Evolutionary conservation across 2,329 filamentous ascomycete species (phyloP).

Genomic region (Hypoxylon sp.): DNA sequence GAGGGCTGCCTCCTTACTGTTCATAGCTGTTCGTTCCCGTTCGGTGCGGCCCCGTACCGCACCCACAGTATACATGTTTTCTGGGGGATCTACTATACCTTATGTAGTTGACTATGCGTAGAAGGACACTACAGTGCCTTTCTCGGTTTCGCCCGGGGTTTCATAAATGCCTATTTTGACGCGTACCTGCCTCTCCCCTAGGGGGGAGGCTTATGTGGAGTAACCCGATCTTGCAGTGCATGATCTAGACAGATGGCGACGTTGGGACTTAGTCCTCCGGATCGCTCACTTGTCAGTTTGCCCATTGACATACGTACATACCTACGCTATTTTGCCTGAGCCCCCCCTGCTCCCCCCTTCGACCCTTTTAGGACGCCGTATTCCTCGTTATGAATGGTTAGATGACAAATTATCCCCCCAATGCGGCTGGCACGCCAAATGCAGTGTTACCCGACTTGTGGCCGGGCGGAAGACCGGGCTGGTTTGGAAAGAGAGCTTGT

Average conservation of each 20-base stretch:
- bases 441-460: constrained; percentile 36
- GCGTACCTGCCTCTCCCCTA: constrained; percentile 25
- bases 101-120: constrained; percentile 8
- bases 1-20: constrained; percentile 18
- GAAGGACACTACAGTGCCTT: constrained; percentile 29
- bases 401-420: constrained; percentile 10
- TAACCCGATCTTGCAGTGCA: constrained; percentile 50
- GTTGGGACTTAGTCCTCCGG: constrained; percentile 22
- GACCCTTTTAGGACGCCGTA: constrained; percentile 5
- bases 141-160: not conserved
- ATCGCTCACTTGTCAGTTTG: constrained; percentile 43
- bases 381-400: constrained; percentile 17
- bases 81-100: constrained; percentile 22
- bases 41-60: constrained; percentile 31
- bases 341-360: not conserved
- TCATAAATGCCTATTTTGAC: constrained; percentile 11
- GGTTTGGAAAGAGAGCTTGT: constrained; percentile 7
- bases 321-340: not conserved
- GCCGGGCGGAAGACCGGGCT: constrained; percentile 13
- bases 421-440: constrained; percentile 31
- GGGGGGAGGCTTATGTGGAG: constrained; percentile 41
- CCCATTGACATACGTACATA: constrained; percentile 17
- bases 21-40: constrained; percentile 15
- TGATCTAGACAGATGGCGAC: constrained; percentile 41
- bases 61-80: not conserved